Evolutionary conservation across 441 rosid species (phyloP), one percentile per base, ranked within the genome.

Genomic region (Isatis lusitanica): DNA sequence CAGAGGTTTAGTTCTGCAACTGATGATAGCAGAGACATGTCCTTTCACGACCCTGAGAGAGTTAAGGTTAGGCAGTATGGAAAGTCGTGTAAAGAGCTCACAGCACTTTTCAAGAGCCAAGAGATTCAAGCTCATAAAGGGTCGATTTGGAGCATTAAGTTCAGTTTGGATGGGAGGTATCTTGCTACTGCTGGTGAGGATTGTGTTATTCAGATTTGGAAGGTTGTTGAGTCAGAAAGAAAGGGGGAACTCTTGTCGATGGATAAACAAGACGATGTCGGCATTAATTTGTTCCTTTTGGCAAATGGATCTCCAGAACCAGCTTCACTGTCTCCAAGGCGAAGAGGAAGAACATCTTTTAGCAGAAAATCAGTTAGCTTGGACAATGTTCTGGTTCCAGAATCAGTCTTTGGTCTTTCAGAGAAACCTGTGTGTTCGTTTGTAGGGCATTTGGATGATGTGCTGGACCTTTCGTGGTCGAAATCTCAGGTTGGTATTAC

Each of bases 1-100:
- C 80, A 92, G 74, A 85, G 99, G 81, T 92, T 92, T 3, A 92
- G 99, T 81, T 94, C 99, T 16, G 99, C 94, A 24, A 92, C 99
- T 4, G 98, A 94, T 86, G 99, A 94, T 76, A 92, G 97, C 79
- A 97, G 92, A 73, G 98, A 94, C 60, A 83, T 78, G 40, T 86
- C 91, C 0, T 94, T 89, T 85, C 94, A 89, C 47, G 96, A 85
- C 61, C 88, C 87, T 4, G 94, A 89, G 83, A 80, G 88, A 75
- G 94, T 89, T 64, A 85, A 83, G 79, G 91, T 87, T 43, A 83
- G 83, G 79, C 91, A 87, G 75, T 89, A 85, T 72, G 90, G 91
- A 40, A 89, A 89, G 66, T 81, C 90, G 3, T 79, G 70, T 71
- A 89, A 87, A 76, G 94, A 89, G 72, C 85, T 89, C 17, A 79